Percentiles rank a stretch among this genome's conserved stretches.
phyloP scores from a whole-genome alignment of 371 early-diverging fungal species.

The Syncephalis plumigaleata region DNA sequence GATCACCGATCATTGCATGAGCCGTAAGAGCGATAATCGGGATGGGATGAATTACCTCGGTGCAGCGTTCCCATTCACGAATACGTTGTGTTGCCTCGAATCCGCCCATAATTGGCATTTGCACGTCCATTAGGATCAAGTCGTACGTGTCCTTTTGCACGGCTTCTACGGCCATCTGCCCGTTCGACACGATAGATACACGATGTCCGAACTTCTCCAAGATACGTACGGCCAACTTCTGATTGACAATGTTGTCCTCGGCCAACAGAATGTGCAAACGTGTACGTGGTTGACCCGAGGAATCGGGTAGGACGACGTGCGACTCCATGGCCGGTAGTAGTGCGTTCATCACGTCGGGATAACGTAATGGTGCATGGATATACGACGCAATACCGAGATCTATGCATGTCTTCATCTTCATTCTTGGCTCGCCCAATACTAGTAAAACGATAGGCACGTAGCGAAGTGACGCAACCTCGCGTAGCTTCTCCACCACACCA shows the following conservation, averaged over 20 bases:
- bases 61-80: slow-evolving; percentile 30
- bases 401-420: slow-evolving; percentile 39
- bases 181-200: slow-evolving; percentile 50
- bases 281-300: slow-evolving; percentile 14
- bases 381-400: slow-evolving; percentile 43
- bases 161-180: slow-evolving; percentile 49
- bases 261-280: slow-evolving; percentile 48
- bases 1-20: slow-evolving; percentile 66
- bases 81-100: slow-evolving; percentile 58
- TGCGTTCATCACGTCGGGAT: slow-evolving; percentile 41
- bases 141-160: slow-evolving; percentile 37
- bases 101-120: slow-evolving; percentile 64
- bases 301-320: slow-evolving; percentile 32
- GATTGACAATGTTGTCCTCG: slow-evolving; percentile 72
- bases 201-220: slow-evolving; percentile 57
- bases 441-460: slow-evolving; percentile 45
- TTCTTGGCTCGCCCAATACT: slow-evolving; percentile 18
- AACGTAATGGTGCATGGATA: slow-evolving; percentile 31
- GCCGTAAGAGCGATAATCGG: slow-evolving; percentile 67
- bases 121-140: slow-evolving; percentile 65
- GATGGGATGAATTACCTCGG: slow-evolving; percentile 19
- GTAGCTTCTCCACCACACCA: slow-evolving; percentile 24
- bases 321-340: slow-evolving; percentile 49
- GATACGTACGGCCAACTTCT: slow-evolving; percentile 53
- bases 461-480: slow-evolving; percentile 28